Conservation (phyloP, 768 basidiomycete species). For the Albatrellus ellisii region DNA sequence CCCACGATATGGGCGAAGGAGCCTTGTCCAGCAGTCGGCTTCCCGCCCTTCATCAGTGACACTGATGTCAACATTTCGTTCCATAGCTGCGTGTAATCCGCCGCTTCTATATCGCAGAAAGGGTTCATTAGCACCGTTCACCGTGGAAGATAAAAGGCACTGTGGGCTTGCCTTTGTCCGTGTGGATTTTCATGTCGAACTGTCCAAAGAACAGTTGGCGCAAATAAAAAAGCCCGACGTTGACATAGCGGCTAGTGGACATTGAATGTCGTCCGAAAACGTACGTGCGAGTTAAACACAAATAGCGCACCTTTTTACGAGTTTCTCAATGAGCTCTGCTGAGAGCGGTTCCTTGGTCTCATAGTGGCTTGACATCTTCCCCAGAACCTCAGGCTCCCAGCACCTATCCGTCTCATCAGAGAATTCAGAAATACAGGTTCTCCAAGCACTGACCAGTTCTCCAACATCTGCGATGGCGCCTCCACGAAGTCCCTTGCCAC, state of each 20-base stretch:
- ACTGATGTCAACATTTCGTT: slow-evolving; percentile 55
- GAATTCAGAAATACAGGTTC: neutral
- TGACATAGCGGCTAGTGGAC: slow-evolving; percentile 42
- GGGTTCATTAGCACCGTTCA: neutral
- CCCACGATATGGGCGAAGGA: slow-evolving; percentile 68
- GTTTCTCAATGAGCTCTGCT: slow-evolving; percentile 60
- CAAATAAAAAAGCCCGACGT: slow-evolving; percentile 70
- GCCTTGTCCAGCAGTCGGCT: slow-evolving; percentile 55
- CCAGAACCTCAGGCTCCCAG: slow-evolving; percentile 70
- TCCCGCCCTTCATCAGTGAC: slow-evolving; percentile 52
- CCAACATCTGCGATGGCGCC: slow-evolving; percentile 86
- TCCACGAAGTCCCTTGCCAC: slow-evolving; percentile 79
- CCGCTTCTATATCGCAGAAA: slow-evolving; percentile 26
- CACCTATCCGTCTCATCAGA: slow-evolving; percentile 30
- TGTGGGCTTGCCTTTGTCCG: slow-evolving; percentile 37
- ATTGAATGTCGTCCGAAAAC: neutral
- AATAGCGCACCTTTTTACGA: slow-evolving; percentile 53
- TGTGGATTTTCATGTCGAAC: slow-evolving; percentile 67
- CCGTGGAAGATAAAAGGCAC: neutral
- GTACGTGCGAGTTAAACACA: neutral
- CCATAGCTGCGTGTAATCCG: slow-evolving; percentile 75
- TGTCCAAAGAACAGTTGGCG: slow-evolving; percentile 79
- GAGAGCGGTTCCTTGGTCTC: slow-evolving; percentile 60
- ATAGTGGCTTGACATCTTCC: slow-evolving; percentile 72
- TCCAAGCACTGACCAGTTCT: slow-evolving; percentile 51